Evolutionary conservation across 2,329 filamentous ascomycete genomes (phyloP).

Genomic region (Seiridium unicorne): DNA sequence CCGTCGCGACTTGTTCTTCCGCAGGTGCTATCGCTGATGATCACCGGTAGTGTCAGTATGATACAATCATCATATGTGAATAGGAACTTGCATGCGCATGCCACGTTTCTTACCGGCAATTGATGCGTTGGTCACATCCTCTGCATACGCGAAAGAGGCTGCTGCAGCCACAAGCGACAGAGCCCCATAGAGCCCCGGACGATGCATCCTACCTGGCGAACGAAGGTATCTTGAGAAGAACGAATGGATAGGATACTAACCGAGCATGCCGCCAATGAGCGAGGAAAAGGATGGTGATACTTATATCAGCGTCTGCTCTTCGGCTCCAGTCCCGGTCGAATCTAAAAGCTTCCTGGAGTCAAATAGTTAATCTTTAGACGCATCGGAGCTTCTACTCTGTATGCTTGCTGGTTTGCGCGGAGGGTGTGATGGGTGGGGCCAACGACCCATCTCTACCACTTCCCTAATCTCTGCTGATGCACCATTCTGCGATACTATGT

Average conservation of each 20-base stretch:
- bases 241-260: background rate
- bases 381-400: background rate
- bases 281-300: background rate
- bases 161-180: background rate
- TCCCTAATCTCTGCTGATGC: no score
- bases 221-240: background rate
- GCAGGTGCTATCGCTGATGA: background rate
- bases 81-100: background rate
- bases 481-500: background rate
- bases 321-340: background rate
- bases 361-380: background rate
- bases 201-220: background rate
- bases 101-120: background rate
- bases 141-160: background rate
- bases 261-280: background rate
- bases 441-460: no score
- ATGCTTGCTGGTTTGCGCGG: background rate
- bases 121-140: background rate
- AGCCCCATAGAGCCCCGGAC: background rate
- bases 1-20: background rate
- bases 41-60: background rate
- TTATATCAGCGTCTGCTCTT: background rate
- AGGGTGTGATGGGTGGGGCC: no score
- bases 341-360: background rate
- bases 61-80: background rate